Base-by-base conservation (phyloP, 768 basidiomycete genomes). In the Phanerochaete carnosa region DNA sequence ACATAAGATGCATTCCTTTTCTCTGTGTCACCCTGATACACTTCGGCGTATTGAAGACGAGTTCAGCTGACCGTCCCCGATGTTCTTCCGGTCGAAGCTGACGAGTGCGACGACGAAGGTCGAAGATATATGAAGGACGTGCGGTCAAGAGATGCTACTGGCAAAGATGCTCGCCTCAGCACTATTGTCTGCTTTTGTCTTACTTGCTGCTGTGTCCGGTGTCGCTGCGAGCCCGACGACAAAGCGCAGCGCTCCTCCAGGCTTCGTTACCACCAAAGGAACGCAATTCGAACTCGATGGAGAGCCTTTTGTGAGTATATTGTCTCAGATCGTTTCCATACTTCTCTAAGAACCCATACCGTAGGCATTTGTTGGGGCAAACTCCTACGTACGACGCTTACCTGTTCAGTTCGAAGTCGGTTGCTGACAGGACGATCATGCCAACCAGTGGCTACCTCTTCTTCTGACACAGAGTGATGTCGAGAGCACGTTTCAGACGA, bases 351-450 rank as follows among this genome's bases (percentile, higher is more conserved):
- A 11, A 64, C 35, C 35, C 11, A 45, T 25, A 32, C 50, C 23
- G 8, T 47, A 78, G 77, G 72, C 73, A 7, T 84, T 83, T 64
- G 80, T 84, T 33, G 83, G 82, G 9, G 78, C 82, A 2, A 83
- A 85, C 60, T 80, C 82, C 16, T 84, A 82, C 57, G 82, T 80
- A 65, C 37, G 77, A 68, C 11, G 30, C n/a, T n/a, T n/a, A 32
- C 32, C 16, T 25, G 37, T 28, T 15, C 13, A 51, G 29, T 33
- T 43, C 30, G 4, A 28, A 50, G 4, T 28, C 1, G 1, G n/a
- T 6, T 28, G n/a, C 28, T n/a, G 12, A n/a, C 23, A 29, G 9
- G 15, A n/a, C 26, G 8, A 28, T 49, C 46, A 33, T 29, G 57
- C 11, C 26, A 53, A 50, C 3, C 55, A 83, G 83, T 84, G 83